Evolutionary conservation across 2,329 filamentous ascomycete genomes (phyloP).

Genomic region (Hypoxylon sp.): DNA sequence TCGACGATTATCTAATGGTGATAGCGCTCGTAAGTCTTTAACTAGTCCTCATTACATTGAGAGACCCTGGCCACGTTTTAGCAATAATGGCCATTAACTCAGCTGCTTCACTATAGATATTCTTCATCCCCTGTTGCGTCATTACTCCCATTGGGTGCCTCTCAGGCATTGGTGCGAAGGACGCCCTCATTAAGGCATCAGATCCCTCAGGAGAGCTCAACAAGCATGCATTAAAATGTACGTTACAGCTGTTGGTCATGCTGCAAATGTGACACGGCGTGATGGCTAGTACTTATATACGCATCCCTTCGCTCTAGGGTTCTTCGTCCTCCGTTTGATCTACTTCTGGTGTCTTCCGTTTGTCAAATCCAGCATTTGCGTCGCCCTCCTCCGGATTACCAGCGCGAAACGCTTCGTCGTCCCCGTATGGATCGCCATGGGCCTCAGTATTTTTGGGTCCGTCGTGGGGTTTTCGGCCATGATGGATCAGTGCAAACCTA

Average conservation of each 20-base stretch:
- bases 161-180: slow-evolving; percentile 31
- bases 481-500: slow-evolving; percentile 31
- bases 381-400: slow-evolving; percentile 39
- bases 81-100: not conserved
- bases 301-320: slow-evolving; percentile 19
- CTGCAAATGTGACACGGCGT: not conserved
- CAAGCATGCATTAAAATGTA: slow-evolving; percentile 24
- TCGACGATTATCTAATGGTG: slow-evolving; percentile 33
- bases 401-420: slow-evolving; percentile 33
- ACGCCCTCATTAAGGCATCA: slow-evolving; percentile 3
- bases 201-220: slow-evolving; percentile 17
- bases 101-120: not conserved
- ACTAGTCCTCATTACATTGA: not conserved
- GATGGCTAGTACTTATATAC: not conserved
- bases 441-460: slow-evolving; percentile 24
- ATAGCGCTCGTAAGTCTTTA: slow-evolving; percentile 24
- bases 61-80: not conserved
- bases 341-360: slow-evolving; percentile 35
- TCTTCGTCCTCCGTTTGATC: slow-evolving; percentile 26
- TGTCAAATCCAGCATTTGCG: slow-evolving; percentile 42
- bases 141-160: slow-evolving; percentile 18
- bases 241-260: not conserved
- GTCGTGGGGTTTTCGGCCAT: slow-evolving; percentile 24
- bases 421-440: slow-evolving; percentile 38
- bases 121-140: slow-evolving; percentile 32